Evolutionary conservation across 768 basidiomycete genomes (phyloP).

Genomic region (Gloeostereum incarnatum): DNA sequence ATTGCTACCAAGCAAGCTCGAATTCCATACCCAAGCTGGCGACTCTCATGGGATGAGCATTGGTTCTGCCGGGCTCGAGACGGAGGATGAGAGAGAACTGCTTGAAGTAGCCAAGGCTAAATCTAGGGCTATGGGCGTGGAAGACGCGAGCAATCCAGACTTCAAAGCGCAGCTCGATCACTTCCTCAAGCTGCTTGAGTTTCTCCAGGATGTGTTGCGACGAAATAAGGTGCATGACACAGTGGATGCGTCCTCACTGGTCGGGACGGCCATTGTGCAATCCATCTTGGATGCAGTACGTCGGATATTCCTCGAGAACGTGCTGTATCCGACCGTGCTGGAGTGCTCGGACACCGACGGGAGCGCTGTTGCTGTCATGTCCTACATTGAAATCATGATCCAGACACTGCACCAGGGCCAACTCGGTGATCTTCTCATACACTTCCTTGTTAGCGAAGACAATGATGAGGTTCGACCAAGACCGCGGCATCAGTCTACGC

Average conservation of each 20-base stretch:
- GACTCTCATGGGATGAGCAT: conserved; percentile 54
- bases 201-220: conserved; percentile 80
- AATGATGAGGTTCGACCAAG: conserved; percentile 49
- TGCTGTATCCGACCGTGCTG: conserved; percentile 86
- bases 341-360: conserved; percentile 91
- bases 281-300: conserved; percentile 79
- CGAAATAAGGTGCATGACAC: conserved; percentile 46
- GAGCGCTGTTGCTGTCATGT: conserved; percentile 94
- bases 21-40: conserved; percentile 40
- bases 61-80: conserved; percentile 49
- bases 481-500: conserved; percentile 33
- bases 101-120: conserved; percentile 39
- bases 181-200: conserved; percentile 85
- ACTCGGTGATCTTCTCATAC: conserved; percentile 61
- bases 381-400: conserved; percentile 87
- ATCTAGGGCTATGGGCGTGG: conserved; percentile 55
- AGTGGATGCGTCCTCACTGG: conserved; percentile 50
- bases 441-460: conserved; percentile 80
- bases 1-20: conserved; percentile 79
- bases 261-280: conserved; percentile 76
- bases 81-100: conserved; percentile 46
- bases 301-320: conserved; percentile 84
- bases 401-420: conserved; percentile 61
- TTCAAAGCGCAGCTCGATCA: conserved; percentile 79
- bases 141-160: conserved; percentile 65